Evolutionary conservation across 169 alveolate species (phyloP).

Genomic region (Prorocentrum cordatum): DNA sequence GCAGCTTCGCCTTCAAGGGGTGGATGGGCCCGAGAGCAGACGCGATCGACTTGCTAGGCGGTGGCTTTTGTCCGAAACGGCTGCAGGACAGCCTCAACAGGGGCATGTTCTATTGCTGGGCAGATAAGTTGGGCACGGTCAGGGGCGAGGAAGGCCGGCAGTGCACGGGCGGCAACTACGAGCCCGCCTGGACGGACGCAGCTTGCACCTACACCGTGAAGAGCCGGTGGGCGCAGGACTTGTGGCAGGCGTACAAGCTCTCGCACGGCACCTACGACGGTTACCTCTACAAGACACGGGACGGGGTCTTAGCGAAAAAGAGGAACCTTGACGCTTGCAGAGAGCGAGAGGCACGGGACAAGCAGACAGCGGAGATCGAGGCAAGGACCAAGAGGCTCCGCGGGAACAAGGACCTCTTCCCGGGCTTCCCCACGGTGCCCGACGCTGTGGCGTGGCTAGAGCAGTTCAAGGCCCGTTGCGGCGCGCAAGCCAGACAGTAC

Average conservation of each 20-base stretch:
- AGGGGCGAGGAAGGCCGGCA: too few species aligned
- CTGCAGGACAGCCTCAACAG: too few species aligned
- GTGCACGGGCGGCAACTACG: too few species aligned
- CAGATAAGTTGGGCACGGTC: too few species aligned
- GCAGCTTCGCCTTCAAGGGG: too few species aligned
- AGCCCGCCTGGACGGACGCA: too few species aligned
- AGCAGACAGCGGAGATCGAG: background rate
- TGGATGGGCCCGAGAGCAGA: too few species aligned
- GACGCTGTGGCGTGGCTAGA: background rate
- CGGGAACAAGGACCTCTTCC: background rate
- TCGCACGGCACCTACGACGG: background rate
- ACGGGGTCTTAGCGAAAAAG: constrained; percentile 1
- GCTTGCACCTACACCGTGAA: background rate
- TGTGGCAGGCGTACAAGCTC: constrained; percentile 1
- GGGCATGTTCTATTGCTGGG: too few species aligned
- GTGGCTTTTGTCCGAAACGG: too few species aligned
- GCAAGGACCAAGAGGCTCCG: background rate
- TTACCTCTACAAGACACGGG: background rate
- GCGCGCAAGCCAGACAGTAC: too few species aligned
- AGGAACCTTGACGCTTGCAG: background rate
- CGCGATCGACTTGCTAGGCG: too few species aligned
- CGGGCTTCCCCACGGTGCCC: background rate
- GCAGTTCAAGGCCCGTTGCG: background rate
- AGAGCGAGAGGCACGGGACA: background rate
- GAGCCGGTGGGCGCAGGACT: background rate